Evolutionary conservation across 768 basidiomycete species (phyloP).

Genomic region (Gyrodon lividus): DNA sequence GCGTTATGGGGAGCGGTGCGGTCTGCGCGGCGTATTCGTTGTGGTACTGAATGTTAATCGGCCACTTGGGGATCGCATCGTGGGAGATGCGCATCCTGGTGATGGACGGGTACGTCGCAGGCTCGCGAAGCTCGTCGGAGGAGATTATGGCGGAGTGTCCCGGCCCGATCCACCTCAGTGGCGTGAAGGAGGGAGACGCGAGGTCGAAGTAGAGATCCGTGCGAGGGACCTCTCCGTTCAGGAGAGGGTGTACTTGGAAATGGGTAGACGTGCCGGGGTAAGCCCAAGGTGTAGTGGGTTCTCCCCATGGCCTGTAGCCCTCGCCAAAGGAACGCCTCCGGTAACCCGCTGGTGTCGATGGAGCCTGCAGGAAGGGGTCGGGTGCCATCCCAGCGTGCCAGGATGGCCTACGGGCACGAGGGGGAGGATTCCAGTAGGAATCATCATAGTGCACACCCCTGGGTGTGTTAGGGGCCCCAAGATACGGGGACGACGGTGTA

Average conservation of each 20-base stretch:
- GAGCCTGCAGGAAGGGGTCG: conserved; percentile 25
- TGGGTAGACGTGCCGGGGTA: conserved; percentile 18
- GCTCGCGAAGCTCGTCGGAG: conserved; percentile 45
- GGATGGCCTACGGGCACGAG: conserved; percentile 40
- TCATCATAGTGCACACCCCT: conserved; percentile 20
- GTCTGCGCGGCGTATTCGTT: conserved; percentile 25
- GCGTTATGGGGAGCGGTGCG: conserved; percentile 43
- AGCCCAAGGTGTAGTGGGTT: conserved; percentile 25
- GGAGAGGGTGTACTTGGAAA: conserved; percentile 29
- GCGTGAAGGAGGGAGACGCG: conserved; percentile 44
- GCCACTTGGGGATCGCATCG: conserved; percentile 60
- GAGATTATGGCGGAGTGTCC: conserved; percentile 41
- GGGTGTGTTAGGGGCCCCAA: conserved; percentile 30
- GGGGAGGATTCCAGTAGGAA: conserved; percentile 22
- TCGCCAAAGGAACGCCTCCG: conserved; percentile 33
- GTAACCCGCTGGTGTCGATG: conserved; percentile 5
- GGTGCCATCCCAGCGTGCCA: conserved; percentile 39
- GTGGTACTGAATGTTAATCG: conserved; percentile 49
- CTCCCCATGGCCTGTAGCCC: conserved; percentile 15
- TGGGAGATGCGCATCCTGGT: conserved; percentile 55
- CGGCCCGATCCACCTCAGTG: conserved; percentile 39
- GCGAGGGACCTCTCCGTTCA: conserved; percentile 50
- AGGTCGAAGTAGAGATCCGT: conserved; percentile 57
- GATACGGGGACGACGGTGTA: conserved; percentile 27
- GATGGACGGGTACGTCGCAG: conserved; percentile 56